Evolutionary conservation across 805 yeast genomes (phyloP), one percentile per base, ranked within the genome.

Genomic region (Wickerhamomyces subpelliculosus): DNA sequence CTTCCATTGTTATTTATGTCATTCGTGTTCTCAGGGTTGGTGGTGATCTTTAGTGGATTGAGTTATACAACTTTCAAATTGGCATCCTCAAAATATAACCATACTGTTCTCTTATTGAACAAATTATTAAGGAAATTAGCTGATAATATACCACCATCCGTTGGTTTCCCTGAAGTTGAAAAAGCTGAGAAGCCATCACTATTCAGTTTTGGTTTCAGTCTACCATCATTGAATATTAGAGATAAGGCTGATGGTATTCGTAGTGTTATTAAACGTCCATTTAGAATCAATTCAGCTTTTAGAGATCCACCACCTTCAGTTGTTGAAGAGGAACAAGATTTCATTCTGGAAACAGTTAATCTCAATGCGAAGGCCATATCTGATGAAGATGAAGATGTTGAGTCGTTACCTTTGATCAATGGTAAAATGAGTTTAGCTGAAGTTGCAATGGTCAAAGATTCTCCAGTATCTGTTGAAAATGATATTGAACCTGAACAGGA

Each of bases 61-160:
- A 54, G 58, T 33, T 51, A 53, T 27, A 22, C 46, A 9, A 37
- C 51, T 6, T 54, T 48, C 41, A 51, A 41, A 27, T 10, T 45
- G 6, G 59, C 59, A 3, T 44, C 54, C 3, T 39, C 58, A 5
- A 45, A 53, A 31, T 54, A 51, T 37, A 48, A 47, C 43, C 49
- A 45, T 16, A 44, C 49, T 2, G 57, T 53, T 4, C 35, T 52
- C 24, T 47, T 54, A 28, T 41, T 54, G 26, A 51, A 51, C 38
- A 50, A 47, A 14, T 26, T 49, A n/a, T 46, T 48, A 25, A 50
- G 55, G 41, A 45, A 40, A 27, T 37, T 49, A 49, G 51, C 49
- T 44, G 54, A 47, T 31, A 46, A 40, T 35, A 47, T 55, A 24
- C 60, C 60, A 9, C 59, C 60, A 8, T 52, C 57, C 17, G 57